Percentiles rank a stretch among this genome's conserved stretches.
Evolutionary conservation across 257 asterid species (phyloP).

Genomic region (Capsicum baccatum): DNA sequence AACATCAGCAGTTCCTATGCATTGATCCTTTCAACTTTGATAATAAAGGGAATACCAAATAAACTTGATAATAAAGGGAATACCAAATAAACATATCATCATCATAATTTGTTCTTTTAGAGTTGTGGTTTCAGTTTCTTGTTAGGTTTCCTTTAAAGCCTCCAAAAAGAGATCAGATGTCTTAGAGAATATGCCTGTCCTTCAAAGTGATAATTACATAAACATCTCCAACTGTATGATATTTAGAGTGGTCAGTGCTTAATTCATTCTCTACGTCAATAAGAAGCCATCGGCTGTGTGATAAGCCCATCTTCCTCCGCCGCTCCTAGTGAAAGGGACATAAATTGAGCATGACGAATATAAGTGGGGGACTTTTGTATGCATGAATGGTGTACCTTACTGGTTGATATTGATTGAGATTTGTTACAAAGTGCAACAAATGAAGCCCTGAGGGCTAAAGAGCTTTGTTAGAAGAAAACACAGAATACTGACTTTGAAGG

Average conservation of each 20-base stretch:
- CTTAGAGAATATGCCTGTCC: neutral
- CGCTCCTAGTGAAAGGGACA: neutral
- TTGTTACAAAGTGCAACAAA: conserved; percentile 76
- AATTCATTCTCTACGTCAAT: neutral
- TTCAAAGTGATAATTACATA: neutral
- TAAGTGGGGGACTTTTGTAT: no score
- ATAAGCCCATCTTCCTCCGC: neutral
- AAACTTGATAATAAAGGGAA: no score
- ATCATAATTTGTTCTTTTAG: conserved; percentile 14
- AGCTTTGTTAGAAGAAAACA: conserved; percentile 67
- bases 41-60: neutral
- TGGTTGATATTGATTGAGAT: conserved; percentile 20
- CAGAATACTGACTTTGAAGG: conserved; percentile 60
- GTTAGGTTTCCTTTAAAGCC: neutral
- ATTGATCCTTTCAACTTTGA: neutral
- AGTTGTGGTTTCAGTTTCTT: neutral
- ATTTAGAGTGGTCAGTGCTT: neutral
- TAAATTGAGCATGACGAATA: neutral
- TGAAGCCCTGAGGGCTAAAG: conserved; percentile 70
- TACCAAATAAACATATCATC: conserved; percentile 1
- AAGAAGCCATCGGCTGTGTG: neutral
- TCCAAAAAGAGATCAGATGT: neutral
- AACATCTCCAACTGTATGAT: neutral
- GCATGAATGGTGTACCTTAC: neutral
- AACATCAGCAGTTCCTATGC: neutral